Evolutionary conservation across 345 rosid species (phyloP), one percentile per base, ranked within the genome.

Genomic region (Eucalyptus curtisii): DNA sequence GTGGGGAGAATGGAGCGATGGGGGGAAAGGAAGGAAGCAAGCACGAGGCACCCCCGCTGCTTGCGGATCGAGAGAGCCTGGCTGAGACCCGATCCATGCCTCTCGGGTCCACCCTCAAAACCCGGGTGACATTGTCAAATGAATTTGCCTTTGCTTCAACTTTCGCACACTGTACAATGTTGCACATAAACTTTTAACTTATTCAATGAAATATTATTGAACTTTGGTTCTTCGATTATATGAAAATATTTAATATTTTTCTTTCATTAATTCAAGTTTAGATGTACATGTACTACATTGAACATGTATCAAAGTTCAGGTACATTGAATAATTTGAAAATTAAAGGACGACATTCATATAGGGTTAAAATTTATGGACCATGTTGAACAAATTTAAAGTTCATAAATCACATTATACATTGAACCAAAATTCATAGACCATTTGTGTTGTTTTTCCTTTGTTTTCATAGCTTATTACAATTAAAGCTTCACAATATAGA

Each of bases 21-120:
- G 45, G 86, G 42, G 71, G 49, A 71, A 16, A 19, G 66, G 49
- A 37, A 44, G 48, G 88, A 87, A 27, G 48, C 22, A 13, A 76
- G 81, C 52, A 19, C 48, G 61, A 40, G 61, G 55, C 17, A 13
- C 40, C 33, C 25, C 89, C 89, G 85, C 53, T 33, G 24, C 55
- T 49, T 79, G 80, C 68, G 89, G 89, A 79, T 88, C 86, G 48
- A 22, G 47, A 47, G 47, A 47, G 3, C 24, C 71, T 27, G 61
- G 17, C 42, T n/a, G 68, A 30, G 68, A 30, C 86, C 89, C 86
- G 89, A 88, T 88, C 89, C 89, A 80, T 79, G 59, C 30, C 57
- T 50, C 86, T 76, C 68, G 89, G 89, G 68, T 44, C 66, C 66
- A 40, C 22, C 88, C 53, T 49, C 45, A 20, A 31, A 40, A 76